Percentiles rank a stretch among this genome's conserved stretches.
Conservation (phyloP, 805 yeast genomes). For the Millerozyma acaciae region DNA sequence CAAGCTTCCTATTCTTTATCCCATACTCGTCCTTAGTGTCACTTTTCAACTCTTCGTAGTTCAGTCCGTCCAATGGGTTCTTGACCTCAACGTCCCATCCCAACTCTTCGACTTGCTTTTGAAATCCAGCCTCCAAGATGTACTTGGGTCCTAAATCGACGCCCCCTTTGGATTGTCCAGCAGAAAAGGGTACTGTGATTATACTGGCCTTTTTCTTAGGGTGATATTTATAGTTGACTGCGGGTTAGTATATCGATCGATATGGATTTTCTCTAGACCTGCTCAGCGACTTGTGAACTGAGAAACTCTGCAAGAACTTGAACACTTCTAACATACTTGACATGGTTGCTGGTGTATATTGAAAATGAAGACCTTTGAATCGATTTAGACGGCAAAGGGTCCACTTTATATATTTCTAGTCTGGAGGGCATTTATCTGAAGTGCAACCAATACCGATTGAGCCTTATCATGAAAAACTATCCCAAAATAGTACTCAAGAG, state of each 20-base stretch:
- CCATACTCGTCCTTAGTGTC: conserved; percentile 47
- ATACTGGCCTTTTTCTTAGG: conserved; percentile 58
- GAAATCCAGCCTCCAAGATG: conserved; percentile 68
- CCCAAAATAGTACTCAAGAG: too few relatives aligned
- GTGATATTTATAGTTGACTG: conserved; percentile 50
- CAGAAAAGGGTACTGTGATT: conserved; percentile 88
- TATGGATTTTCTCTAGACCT: not conserved
- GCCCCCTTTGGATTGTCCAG: conserved; percentile 93
- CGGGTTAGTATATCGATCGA: conserved; percentile 7
- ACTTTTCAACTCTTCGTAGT: conserved; percentile 41
- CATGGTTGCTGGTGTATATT: too few relatives aligned
- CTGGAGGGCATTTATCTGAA: too few relatives aligned
- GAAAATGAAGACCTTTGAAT: too few relatives aligned
- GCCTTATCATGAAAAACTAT: too few relatives aligned
- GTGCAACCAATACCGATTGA: too few relatives aligned
- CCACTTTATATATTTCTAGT: too few relatives aligned
- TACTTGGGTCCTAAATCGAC: conserved; percentile 92
- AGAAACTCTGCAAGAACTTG: too few relatives aligned
- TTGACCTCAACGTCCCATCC: conserved; percentile 65
- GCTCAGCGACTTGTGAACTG: too few relatives aligned
- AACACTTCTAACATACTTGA: too few relatives aligned
- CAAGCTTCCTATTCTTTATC: conserved; percentile 71
- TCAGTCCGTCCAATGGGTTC: conserved; percentile 51
- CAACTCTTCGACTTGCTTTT: conserved; percentile 54
- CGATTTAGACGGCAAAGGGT: too few relatives aligned